Percentiles rank a stretch among this genome's conserved stretches.
phyloP scores from a whole-genome alignment of 495 filamentous ascomycete species.

The Hypoxylon fragiforme region DNA sequence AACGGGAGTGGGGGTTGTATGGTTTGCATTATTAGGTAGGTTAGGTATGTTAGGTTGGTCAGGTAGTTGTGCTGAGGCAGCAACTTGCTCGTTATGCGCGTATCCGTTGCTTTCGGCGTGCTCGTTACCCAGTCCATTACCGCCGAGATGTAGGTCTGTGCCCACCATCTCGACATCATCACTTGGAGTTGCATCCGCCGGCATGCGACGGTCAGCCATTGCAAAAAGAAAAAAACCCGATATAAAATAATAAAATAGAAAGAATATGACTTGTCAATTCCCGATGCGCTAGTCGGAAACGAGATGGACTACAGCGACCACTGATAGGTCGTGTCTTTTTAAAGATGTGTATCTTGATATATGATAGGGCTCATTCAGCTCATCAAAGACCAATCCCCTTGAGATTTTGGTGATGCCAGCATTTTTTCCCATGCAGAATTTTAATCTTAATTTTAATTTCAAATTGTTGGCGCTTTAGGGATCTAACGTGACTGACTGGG shows the following conservation, averaged over 20 bases:
- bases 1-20: slow-evolving; percentile 15
- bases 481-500: too few species aligned
- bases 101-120: slow-evolving; percentile 6
- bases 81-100: neutral
- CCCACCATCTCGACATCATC: slow-evolving; percentile 29
- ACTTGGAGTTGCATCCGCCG: slow-evolving; percentile 2
- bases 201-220: slow-evolving; percentile 16
- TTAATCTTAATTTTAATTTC: too few species aligned
- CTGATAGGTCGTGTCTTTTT: too few species aligned
- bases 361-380: too few species aligned
- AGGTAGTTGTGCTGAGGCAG: neutral
- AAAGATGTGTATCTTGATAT: too few species aligned
- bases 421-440: too few species aligned
- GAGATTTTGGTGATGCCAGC: too few species aligned
- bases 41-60: neutral
- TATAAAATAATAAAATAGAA: too few species aligned
- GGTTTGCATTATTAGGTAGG: neutral
- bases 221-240: too few species aligned
- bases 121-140: slow-evolving; percentile 15
- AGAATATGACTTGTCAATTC: slow-evolving; percentile 22
- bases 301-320: too few species aligned
- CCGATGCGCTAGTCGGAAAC: neutral
- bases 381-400: too few species aligned
- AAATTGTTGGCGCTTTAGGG: too few species aligned
- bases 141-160: slow-evolving; percentile 11